A percentile compares a stretch with the other conserved stretches of the same genome.
These are phyloP conservation scores for Chlorella sorokiniana DNA, from an alignment of 139 green algal species.

Conservation along the genomic window DNA sequence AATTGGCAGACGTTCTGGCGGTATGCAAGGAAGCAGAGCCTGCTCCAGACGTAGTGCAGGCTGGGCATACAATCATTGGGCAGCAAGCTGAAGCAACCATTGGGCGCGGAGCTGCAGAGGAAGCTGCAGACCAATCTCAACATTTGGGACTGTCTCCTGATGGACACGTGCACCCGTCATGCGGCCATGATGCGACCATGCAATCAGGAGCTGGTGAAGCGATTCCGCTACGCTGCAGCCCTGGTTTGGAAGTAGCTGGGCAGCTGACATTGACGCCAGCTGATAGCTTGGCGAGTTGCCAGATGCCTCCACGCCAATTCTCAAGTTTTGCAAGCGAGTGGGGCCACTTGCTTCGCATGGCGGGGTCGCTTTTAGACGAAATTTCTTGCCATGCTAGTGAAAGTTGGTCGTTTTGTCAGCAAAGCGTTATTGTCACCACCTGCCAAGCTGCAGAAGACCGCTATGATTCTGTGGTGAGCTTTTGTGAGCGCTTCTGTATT, in stretches of 20 bases:
- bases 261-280: neutral
- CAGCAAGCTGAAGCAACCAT: too few species aligned
- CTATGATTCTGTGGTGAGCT: neutral
- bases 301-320: neutral
- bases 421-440: neutral
- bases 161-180: neutral
- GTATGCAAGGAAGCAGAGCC: too few species aligned
- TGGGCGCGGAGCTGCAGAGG: neutral
- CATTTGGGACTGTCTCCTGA: constrained; percentile 18
- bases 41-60: too few species aligned
- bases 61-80: too few species aligned
- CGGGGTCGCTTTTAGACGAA: neutral
- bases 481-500: too few species aligned
- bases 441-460: neutral
- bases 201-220: too few species aligned
- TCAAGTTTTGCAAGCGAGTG: neutral
- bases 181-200: too few species aligned
- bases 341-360: neutral
- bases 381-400: neutral
- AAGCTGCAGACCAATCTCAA: neutral
- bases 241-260: too few species aligned
- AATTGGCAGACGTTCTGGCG: too few species aligned
- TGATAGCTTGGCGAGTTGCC: neutral
- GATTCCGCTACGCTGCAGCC: too few species aligned
- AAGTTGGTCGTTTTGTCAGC: neutral